Conservation (phyloP, 2,329 filamentous ascomycete genomes). For the Chaetomiaceae sp. region DNA sequence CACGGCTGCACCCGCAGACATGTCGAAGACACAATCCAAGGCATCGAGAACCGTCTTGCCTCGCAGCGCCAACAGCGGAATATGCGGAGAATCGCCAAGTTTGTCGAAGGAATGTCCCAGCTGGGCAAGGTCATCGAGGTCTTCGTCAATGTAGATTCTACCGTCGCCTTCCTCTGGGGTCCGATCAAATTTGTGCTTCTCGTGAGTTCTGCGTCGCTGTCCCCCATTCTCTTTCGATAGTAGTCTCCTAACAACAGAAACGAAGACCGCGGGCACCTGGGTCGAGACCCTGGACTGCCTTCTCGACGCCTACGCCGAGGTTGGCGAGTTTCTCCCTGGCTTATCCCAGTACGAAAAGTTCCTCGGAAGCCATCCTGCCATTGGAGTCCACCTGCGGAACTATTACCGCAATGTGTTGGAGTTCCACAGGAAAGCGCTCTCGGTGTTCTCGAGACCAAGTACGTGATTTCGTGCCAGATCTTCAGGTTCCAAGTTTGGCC, state of each 20-base stretch:
- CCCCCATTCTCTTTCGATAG: not conserved
- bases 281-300: not conserved
- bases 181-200: not conserved
- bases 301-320: not conserved
- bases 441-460: not conserved
- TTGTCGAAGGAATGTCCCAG: not conserved
- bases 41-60: not conserved
- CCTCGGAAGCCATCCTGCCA: not conserved
- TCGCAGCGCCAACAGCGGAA: not conserved
- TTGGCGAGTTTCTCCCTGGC: not conserved
- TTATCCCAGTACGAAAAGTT: not conserved
- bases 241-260: not conserved
- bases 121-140: constrained; percentile 1
- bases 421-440: not conserved
- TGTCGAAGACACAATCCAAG: not conserved
- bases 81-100: not conserved
- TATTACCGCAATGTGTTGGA: not conserved
- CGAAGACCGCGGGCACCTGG: not conserved
- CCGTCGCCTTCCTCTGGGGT: not conserved
- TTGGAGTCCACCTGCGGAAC: not conserved
- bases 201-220: not conserved
- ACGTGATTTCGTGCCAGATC: no score
- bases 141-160: not conserved
- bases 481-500: no score
- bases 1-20: not conserved